Percentiles rank a stretch among this genome's conserved stretches.
Evolutionary conservation across 352 stramenopile species (phyloP).

Genomic region (Phytophthora nicotianae): DNA sequence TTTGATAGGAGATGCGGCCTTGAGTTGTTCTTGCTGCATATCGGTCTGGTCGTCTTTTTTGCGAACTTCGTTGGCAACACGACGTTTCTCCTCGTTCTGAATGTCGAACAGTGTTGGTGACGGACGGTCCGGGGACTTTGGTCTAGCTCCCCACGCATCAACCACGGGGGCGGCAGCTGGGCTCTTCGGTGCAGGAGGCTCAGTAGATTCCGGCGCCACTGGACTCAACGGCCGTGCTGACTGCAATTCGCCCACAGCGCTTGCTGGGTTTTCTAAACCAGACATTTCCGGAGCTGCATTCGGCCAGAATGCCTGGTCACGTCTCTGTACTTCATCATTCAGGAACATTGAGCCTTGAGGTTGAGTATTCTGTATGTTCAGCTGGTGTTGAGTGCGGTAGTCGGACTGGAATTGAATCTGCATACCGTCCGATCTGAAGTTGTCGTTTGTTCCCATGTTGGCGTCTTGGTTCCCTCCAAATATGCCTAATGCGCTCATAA

Average conservation of each 20-base stretch:
- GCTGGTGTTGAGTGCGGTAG: conserved; percentile 50
- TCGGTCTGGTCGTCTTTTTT: conserved; percentile 6
- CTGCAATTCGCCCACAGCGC: conserved; percentile 8
- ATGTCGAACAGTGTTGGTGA: conserved; percentile 46
- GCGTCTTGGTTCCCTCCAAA: conserved; percentile 53
- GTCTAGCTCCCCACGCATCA: conserved; percentile 43
- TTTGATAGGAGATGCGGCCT: conserved; percentile 20
- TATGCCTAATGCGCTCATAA: conserved; percentile 77
- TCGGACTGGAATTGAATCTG: conserved; percentile 59
- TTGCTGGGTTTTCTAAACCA: conserved; percentile 20
- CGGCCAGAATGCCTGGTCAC: conserved; percentile 41
- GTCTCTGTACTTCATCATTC: conserved; percentile 31
- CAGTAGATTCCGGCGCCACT: conserved; percentile 16
- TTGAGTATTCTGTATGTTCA: conserved; percentile 27
- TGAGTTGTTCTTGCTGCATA: conserved; percentile 13
- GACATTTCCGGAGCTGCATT: conserved; percentile 23
- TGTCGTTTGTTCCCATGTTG: conserved; percentile 32
- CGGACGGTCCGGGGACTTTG: conserved; percentile 21
- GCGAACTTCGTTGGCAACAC: conserved; percentile 25
- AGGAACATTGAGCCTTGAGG: conserved; percentile 41
- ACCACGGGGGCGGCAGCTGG: conserved; percentile 7
- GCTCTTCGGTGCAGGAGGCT: conserved; percentile 22
- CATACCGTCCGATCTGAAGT: conserved; percentile 43
- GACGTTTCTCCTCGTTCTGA: conserved; percentile 53
- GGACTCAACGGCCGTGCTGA: conserved; percentile 15